Conservation (phyloP, 768 basidiomycete species). For the Mycena belliarum region DNA sequence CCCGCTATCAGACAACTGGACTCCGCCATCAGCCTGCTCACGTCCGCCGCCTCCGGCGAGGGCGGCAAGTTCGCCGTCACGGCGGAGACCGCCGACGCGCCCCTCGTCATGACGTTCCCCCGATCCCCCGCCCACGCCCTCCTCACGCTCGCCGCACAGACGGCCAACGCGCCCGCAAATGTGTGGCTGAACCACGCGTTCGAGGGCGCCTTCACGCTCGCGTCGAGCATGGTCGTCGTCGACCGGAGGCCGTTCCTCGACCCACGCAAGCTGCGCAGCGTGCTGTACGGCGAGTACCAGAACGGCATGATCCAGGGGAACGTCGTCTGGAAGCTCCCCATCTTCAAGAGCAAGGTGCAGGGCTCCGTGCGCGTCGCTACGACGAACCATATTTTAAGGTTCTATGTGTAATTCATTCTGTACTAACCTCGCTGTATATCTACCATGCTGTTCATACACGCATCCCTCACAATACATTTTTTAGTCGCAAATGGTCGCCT, state of each 20-base stretch:
- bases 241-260: slow-evolving; percentile 21
- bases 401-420: slow-evolving; percentile 13
- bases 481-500: no score
- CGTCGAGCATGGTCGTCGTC: slow-evolving; percentile 22
- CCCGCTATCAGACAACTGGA: slow-evolving; percentile 10
- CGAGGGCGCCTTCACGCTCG: slow-evolving; percentile 32
- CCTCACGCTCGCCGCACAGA: slow-evolving; percentile 25
- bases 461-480: no score
- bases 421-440: background rate
- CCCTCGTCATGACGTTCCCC: slow-evolving; percentile 26
- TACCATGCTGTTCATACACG: background rate
- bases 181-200: slow-evolving; percentile 30
- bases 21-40: slow-evolving; percentile 10
- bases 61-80: slow-evolving; percentile 33
- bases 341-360: slow-evolving; percentile 16
- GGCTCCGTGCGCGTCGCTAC: slow-evolving; percentile 16
- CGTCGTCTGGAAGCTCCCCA: slow-evolving; percentile 19
- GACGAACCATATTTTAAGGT: slow-evolving; percentile 19
- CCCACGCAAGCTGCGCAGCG: slow-evolving; percentile 14
- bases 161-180: slow-evolving; percentile 32
- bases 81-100: slow-evolving; percentile 31
- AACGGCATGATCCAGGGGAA: slow-evolving; percentile 15
- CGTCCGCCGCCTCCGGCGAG: slow-evolving; percentile 11
- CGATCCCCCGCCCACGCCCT: slow-evolving; percentile 29
- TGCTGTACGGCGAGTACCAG: slow-evolving; percentile 12